Percentiles rank a stretch among this genome's conserved stretches.
These are phyloP conservation scores for Viola pubescens DNA, from an alignment of 441 rosid species.

Conservation along the genomic window DNA sequence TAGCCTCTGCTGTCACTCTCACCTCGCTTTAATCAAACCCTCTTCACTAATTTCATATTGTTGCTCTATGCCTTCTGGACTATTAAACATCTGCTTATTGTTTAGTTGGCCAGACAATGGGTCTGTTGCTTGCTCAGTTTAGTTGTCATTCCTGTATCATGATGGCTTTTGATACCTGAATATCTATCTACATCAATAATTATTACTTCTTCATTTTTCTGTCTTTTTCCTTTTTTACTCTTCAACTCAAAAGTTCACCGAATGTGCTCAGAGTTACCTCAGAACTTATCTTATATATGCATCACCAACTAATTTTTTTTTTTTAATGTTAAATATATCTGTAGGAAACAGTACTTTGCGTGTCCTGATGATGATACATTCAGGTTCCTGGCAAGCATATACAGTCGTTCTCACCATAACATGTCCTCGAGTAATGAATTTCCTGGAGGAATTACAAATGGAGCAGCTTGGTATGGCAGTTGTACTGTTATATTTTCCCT, in stretches of 20 bases:
- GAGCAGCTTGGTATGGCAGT: slow-evolving; percentile 68
- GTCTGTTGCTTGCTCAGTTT: not conserved
- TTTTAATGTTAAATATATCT: slow-evolving; percentile 20
- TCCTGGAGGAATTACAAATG: slow-evolving; percentile 84
- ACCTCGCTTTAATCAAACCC: not conserved
- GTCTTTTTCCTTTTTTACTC: too few relatives aligned
- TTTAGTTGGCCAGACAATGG: slow-evolving; percentile 2
- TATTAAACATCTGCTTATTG: not conserved
- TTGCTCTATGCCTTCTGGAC: not conserved
- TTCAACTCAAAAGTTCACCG: too few relatives aligned
- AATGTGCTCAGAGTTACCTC: too few relatives aligned
- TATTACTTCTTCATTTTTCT: too few relatives aligned
- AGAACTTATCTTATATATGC: too few relatives aligned
- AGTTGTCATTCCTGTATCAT: too few relatives aligned
- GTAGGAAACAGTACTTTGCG: slow-evolving; percentile 69
- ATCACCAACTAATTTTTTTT: slow-evolving; percentile 1
- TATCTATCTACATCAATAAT: too few relatives aligned
- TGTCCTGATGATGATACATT: slow-evolving; percentile 91
- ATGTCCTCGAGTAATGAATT: slow-evolving; percentile 92
- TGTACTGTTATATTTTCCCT: not conserved
- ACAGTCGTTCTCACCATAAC: slow-evolving; percentile 77
- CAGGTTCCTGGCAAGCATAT: slow-evolving; percentile 64
- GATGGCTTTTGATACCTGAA: too few relatives aligned
- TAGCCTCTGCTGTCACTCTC: not conserved
- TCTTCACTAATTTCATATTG: not conserved